Conservation (phyloP, 78 protist species). For the Cavenderia fasciculata region DNA sequence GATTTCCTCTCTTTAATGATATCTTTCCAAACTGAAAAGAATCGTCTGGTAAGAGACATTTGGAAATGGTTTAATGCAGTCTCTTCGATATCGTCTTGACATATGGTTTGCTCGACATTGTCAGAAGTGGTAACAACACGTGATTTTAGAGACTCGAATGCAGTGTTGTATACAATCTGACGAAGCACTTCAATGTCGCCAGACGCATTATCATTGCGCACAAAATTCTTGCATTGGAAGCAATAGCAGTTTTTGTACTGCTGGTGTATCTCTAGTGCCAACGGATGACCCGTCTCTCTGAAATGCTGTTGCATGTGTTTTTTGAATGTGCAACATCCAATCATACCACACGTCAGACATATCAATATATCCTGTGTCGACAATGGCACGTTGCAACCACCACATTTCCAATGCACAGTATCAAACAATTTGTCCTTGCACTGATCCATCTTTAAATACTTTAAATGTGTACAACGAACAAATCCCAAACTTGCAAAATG, state of each 20-base stretch:
- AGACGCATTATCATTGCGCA: constrained; percentile 26
- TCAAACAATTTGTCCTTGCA: neutral
- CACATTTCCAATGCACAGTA: constrained; percentile 6
- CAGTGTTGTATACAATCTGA: constrained; percentile 9
- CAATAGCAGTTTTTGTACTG: constrained; percentile 48
- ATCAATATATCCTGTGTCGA: neutral
- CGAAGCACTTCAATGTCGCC: constrained; percentile 24
- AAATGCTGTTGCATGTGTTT: constrained; percentile 7
- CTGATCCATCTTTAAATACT: neutral
- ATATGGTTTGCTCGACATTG: constrained; percentile 14
- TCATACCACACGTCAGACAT: constrained; percentile 28
- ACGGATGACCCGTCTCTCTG: constrained; percentile 3
- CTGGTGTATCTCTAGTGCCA: constrained; percentile 7
- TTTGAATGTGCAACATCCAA: neutral
- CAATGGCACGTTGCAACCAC: neutral
- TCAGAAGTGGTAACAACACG: neutral
- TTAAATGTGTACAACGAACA: constrained; percentile 9
- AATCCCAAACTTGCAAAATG: neutral
- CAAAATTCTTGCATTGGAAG: constrained; percentile 5
- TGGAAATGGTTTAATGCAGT: constrained; percentile 39
- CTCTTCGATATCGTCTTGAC: constrained; percentile 59
- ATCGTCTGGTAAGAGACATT: constrained; percentile 31
- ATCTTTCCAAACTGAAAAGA: constrained; percentile 27
- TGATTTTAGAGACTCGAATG: constrained; percentile 1
- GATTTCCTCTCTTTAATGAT: neutral